A percentile compares a stretch with the other conserved stretches of the same genome.
Evolutionary conservation across 75 land plant species (phyloP).

Genomic region (Picea glauca): DNA sequence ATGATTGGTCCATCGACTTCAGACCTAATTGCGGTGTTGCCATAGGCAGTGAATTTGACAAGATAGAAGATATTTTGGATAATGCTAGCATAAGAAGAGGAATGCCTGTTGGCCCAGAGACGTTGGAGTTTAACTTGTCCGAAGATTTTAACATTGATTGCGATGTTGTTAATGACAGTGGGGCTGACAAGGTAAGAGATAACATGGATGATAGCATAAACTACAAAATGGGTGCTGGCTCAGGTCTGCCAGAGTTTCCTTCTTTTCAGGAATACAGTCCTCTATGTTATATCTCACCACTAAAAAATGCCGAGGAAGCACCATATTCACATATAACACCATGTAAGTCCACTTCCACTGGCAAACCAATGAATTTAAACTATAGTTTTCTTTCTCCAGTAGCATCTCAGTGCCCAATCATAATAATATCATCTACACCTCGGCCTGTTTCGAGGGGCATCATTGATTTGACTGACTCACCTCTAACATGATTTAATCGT

Average conservation of each 20-base stretch:
- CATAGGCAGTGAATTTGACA: neutral
- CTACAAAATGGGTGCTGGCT: neutral
- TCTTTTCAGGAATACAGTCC: conserved; percentile 10
- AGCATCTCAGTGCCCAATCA: neutral
- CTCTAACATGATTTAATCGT: neutral
- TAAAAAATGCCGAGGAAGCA: neutral
- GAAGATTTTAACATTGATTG: neutral
- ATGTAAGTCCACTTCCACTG: neutral
- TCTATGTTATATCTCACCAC: conserved; percentile 5
- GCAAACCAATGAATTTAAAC: neutral
- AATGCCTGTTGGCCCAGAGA: neutral
- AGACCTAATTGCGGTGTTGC: neutral
- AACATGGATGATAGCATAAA: conserved; percentile 2
- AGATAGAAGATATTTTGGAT: neutral
- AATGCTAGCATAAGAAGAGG: neutral
- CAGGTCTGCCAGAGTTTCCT: conserved; percentile 1
- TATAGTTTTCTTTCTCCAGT: neutral
- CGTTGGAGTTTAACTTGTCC: neutral
- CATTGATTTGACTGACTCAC: conserved; percentile 5
- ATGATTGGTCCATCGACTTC: conserved; percentile 8
- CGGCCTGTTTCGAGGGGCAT: neutral
- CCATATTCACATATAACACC: neutral
- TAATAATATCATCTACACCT: conserved; percentile 3
- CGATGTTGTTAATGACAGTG: neutral
- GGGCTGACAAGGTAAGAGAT: neutral